phyloP scores from a whole-genome alignment of 2,329 filamentous ascomycete species.

The Didymella pomorum region DNA sequence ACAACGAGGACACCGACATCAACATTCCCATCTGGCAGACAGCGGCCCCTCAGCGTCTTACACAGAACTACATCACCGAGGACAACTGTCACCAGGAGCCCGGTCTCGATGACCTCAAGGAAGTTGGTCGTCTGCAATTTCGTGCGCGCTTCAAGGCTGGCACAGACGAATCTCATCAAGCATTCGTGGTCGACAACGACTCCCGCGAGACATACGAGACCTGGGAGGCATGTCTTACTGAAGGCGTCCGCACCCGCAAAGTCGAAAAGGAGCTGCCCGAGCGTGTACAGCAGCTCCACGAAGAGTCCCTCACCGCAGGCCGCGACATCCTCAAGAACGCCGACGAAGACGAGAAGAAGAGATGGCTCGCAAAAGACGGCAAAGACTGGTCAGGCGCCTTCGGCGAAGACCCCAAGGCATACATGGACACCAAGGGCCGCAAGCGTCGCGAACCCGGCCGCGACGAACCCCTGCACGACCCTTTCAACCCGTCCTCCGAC shows the following conservation, averaged over 20 bases:
- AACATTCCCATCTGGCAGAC: constrained; percentile 93
- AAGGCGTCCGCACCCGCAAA: constrained; percentile 78
- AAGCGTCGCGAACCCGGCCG: constrained; percentile 65
- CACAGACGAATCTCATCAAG: constrained; percentile 84
- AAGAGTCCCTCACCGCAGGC: constrained; percentile 78
- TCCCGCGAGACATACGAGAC: constrained; percentile 92
- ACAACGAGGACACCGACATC: constrained; percentile 78
- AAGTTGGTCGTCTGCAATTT: constrained; percentile 84
- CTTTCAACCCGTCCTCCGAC: constrained; percentile 56
- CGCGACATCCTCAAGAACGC: constrained; percentile 81
- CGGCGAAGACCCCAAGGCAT: constrained; percentile 74
- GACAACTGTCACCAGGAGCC: constrained; percentile 73
- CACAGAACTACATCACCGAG: constrained; percentile 91
- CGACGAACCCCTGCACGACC: constrained; percentile 62
- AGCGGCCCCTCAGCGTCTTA: constrained; percentile 74
- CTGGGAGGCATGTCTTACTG: constrained; percentile 89
- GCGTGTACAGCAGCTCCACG: constrained; percentile 77
- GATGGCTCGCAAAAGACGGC: constrained; percentile 81
- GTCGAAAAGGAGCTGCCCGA: constrained; percentile 79
- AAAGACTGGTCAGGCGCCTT: constrained; percentile 90
- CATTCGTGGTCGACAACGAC: constrained; percentile 86
- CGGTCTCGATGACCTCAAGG: constrained; percentile 76
- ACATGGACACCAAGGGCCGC: constrained; percentile 61
- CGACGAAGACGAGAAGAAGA: constrained; percentile 73
- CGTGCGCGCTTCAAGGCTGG: constrained; percentile 85